phyloP scores from a whole-genome alignment of 2,329 filamentous ascomycete genomes.

The Ophiostoma montium region DNA sequence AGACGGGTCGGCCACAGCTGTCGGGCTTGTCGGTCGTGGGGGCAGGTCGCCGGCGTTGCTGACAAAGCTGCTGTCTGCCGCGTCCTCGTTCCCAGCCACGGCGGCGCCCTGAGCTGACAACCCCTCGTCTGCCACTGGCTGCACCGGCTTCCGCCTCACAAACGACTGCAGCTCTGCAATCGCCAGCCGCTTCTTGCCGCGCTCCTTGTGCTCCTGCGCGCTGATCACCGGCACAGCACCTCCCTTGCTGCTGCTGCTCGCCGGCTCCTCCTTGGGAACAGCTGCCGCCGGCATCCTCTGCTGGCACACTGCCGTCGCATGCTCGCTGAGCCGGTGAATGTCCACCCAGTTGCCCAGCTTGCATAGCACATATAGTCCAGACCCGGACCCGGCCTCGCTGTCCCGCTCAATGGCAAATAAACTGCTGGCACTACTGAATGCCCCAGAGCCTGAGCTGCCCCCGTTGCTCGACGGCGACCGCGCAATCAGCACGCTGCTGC shows the following conservation, averaged over 20 bases:
- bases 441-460: constrained; percentile 5
- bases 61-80: not conserved
- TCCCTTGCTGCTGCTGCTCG: constrained; percentile 10
- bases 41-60: constrained; percentile 11
- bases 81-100: not conserved
- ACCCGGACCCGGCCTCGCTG: too few species aligned
- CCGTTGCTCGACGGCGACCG: constrained; percentile 34
- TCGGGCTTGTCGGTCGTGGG: not conserved
- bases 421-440: constrained; percentile 18
- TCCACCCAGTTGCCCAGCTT: constrained; percentile 54
- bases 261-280: constrained; percentile 3
- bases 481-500: constrained; percentile 45
- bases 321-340: constrained; percentile 34
- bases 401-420: constrained; percentile 55
- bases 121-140: too few species aligned
- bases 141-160: constrained; percentile 29
- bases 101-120: too few species aligned
- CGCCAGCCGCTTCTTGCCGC: constrained; percentile 41
- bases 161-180: constrained; percentile 51
- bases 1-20: not conserved
- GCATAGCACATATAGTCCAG: constrained; percentile 51
- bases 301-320: constrained; percentile 33
- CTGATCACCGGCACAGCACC: constrained; percentile 25
- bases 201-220: constrained; percentile 32
- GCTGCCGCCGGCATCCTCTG: constrained; percentile 16